Evolutionary conservation across 179 eudicot species (phyloP).

Genomic region (Heliamphora pulchella): DNA sequence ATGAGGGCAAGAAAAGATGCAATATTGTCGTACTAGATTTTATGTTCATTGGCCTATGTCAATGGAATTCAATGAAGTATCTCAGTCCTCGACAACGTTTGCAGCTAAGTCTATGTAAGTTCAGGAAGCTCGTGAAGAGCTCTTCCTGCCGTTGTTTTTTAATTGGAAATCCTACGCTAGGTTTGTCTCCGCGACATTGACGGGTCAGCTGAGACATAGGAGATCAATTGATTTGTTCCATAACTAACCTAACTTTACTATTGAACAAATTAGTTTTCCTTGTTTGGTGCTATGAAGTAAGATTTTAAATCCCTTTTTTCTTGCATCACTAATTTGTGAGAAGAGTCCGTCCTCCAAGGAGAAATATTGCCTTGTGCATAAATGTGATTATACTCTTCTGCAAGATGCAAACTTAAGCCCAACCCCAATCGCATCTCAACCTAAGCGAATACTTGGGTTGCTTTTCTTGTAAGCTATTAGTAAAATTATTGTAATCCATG

Average conservation of each 20-base stretch:
- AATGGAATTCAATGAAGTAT: not conserved
- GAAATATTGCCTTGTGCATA: not conserved
- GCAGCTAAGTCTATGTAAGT: not conserved
- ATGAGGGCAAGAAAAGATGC: not conserved
- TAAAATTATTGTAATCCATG: not conserved
- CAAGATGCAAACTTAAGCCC: not conserved
- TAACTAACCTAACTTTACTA: not conserved
- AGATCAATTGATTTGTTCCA: not conserved
- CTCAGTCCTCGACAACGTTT: not conserved
- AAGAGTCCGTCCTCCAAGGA: not conserved
- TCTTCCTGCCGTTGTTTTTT: too few species aligned
- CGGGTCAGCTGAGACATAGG: not conserved
- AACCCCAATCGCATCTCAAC: not conserved
- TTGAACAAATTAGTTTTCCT: not conserved
- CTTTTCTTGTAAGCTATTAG: not conserved
- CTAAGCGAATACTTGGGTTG: not conserved
- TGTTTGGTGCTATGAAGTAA: slow-evolving; percentile 1
- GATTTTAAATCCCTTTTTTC: not conserved
- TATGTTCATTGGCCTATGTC: slow-evolving; percentile 5
- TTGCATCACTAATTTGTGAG: not conserved
- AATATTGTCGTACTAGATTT: not conserved
- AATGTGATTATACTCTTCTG: not conserved
- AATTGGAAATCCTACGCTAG: not conserved
- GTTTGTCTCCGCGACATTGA: not conserved
- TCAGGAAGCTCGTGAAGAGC: not conserved